Base-by-base conservation (phyloP, 129 eudicot genomes). In the Solidago caesia region DNA sequence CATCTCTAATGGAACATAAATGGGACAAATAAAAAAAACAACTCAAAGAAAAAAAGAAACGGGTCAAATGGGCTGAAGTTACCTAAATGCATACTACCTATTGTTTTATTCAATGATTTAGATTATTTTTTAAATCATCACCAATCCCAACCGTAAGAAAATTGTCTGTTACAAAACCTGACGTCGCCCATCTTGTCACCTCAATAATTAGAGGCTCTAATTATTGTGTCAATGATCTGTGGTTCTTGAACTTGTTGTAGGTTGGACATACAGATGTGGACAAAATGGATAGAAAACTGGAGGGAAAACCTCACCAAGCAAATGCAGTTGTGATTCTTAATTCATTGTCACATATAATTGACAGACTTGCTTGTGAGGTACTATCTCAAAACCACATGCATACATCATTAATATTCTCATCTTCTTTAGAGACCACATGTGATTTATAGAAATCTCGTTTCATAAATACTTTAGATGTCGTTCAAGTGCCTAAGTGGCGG, bases 321-420 rank as follows among this genome's bases (percentile, higher is more conserved):
- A 48, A 58, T 27, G 80, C 80, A 41, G 55, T 77, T 75, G 25
- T 71, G 74, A 73, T 81, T 65, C 82, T 85, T 8, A 84, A 82
- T 14, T 75, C 83, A 33, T 51, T 82, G 64, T 72, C 89, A 46
- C 89, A 83, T 52, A 64, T 85, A 63, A 83, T 85, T 42, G 86
- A 85, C 73, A 80, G 59, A 26, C 80, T 88, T 68, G 83, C 89
- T 16, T 82, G 90, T 71, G 93, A 88, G 93, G 92, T 88, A 29
- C 12, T n/a, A 41, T 49, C 61, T 64, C 11, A 79, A 79, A 44
- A 53, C 60, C 45, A 6, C 39, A 64, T 49, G 68, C 46, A 48
- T 53, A 49, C 44, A 21, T 41, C 16, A 42, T 53, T 67, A 53
- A 8, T 53, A 72, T 45, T 44, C 39, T 67, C 59, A 53, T 72